A percentile compares a stretch with the other conserved stretches of the same genome.
Conservation (phyloP, 805 yeast genomes). For the Suhomyces faveliae region DNA sequence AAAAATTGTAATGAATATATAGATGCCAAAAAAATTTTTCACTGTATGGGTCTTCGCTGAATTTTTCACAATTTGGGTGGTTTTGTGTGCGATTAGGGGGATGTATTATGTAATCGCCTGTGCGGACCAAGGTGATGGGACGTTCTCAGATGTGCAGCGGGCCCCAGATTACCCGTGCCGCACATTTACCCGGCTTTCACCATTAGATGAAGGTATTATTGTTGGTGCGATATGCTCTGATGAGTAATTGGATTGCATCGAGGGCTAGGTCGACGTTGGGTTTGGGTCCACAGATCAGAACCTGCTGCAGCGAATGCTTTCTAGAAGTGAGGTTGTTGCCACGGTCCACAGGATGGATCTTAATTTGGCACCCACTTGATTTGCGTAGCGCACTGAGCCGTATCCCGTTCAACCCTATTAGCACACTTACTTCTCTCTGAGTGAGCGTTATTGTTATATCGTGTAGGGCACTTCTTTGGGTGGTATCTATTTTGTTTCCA, state of each 20-base stretch:
- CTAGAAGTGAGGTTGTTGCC: neutral
- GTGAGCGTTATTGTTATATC: neutral
- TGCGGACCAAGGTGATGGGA: neutral
- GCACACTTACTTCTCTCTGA: constrained; percentile 16
- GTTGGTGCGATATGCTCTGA: neutral
- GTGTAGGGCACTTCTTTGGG: no score
- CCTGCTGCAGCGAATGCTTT: neutral
- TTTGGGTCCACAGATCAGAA: neutral
- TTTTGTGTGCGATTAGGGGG: no score
- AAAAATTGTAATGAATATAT: constrained; percentile 3
- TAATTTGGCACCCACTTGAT: constrained; percentile 22
- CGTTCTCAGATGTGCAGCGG: neutral
- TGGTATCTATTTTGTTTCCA: neutral
- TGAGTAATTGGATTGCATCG: neutral
- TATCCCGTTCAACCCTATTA: constrained; percentile 27
- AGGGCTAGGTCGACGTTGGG: neutral
- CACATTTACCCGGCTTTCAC: constrained; percentile 3
- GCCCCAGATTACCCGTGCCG: neutral
- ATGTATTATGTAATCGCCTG: neutral
- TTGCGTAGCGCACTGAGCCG: constrained; percentile 22
- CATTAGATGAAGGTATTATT: neutral
- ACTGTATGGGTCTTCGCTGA: constrained; percentile 10
- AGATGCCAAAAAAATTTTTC: constrained; percentile 16
- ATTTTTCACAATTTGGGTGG: constrained; percentile 5
- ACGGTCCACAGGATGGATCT: constrained; percentile 8